Base-by-base conservation (phyloP, 768 basidiomycete genomes). In the Leccinellum rugosiceps region DNA sequence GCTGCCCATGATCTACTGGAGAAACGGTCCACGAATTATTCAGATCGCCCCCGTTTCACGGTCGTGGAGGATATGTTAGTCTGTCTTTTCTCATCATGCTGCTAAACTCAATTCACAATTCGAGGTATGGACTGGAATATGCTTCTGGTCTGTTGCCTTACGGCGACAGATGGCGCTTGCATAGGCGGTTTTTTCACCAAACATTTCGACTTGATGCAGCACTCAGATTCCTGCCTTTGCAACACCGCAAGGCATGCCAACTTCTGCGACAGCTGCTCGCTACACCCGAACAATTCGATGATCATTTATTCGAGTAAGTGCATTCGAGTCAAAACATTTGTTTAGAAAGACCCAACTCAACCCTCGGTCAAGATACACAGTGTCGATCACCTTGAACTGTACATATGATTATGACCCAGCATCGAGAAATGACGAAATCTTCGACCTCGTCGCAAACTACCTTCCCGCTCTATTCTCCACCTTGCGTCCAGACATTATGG, bases 1-100 rank as follows among this genome's bases (percentile, higher is more conserved):
- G 73, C 69, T n/a, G 77, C 73, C 1, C 59, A 66, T 21, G 80
- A 80, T 48, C 71, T 84, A 11, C 70, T 84, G 35, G 80, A 81
- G 34, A 64, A 69, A 32, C 75, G 77, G 7, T 76, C 78, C 5
- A 62, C 58, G 11, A 75, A 78, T 28, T 80, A 81, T 60, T 80
- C 81, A 11, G 80, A 79, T 62, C 76, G 82, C 14, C 81, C 82
- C 35, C 17, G 15, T 5, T 35, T 44, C n/a, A 25, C 67, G 11
- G 46, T 65, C 21, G 58, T 48, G 11, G 51, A 19, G 4, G 50
- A 59, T 0, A 8, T 58, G 60, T 68, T 6, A 46, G 58, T 26
- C 6, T 9, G 30, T 45, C 13, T 11, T 45, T 3, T 3, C 2
- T 32, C n/a, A 3, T 47, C 28, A 23, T 43, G 1, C 17, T 25